Conservation (phyloP, 768 basidiomycete genomes). For the Kwoniella sp. region DNA sequence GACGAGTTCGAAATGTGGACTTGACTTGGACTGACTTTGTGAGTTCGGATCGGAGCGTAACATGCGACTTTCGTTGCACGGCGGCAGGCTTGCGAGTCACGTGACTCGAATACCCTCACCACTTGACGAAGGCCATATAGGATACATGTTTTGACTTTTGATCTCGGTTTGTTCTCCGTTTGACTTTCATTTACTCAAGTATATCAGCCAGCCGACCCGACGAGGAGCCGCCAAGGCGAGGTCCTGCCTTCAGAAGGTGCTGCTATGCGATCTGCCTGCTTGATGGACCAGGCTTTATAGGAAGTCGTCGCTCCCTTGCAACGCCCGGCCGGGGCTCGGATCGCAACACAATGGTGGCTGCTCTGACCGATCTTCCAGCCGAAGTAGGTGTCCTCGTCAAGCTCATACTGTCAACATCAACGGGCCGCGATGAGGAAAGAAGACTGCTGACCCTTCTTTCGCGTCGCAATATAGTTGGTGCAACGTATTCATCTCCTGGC, state of each 20-base stretch:
- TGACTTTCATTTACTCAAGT: no score
- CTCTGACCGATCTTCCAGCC: slow-evolving; percentile 34
- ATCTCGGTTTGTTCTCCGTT: not conserved
- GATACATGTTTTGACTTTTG: not conserved
- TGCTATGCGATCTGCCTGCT: no score
- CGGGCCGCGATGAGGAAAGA: no score
- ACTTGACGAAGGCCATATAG: not conserved
- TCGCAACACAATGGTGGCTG: slow-evolving; percentile 1
- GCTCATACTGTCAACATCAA: not conserved
- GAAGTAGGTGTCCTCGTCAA: slow-evolving; percentile 37
- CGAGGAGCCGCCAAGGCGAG: no score
- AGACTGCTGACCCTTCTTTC: no score
- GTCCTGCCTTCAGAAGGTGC: no score
- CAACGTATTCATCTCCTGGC: slow-evolving; percentile 76
- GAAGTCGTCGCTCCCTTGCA: no score
- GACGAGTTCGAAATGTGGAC: slow-evolving; percentile 15
- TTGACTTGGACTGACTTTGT: not conserved
- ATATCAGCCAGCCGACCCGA: no score
- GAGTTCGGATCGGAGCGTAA: not conserved
- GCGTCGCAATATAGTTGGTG: slow-evolving; percentile 77
- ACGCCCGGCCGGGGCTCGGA: no score
- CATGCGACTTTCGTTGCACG: no score
- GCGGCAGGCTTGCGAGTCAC: no score
- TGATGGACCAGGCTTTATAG: no score
- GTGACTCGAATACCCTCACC: slow-evolving; percentile 5